Percentiles rank a stretch among this genome's conserved stretches.
Conservation (phyloP, 1,139 yeast species). For the Ogataea hybrid region DNA sequence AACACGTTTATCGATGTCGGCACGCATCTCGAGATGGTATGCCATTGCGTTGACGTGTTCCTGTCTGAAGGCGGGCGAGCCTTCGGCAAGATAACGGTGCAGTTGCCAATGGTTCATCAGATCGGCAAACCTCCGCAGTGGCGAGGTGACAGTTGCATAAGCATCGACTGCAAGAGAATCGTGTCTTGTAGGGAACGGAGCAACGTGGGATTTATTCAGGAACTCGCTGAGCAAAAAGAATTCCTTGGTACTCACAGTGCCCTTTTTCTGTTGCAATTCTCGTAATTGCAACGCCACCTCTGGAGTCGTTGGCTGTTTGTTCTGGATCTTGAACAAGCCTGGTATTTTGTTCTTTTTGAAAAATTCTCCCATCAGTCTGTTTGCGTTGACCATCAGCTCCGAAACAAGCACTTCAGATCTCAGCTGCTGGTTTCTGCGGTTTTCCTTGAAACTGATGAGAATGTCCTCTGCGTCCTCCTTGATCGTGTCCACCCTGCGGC, state of each 20-base stretch:
- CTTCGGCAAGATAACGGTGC: conserved; percentile 38
- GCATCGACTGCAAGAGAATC: conserved; percentile 59
- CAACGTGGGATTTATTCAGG: conserved; percentile 41
- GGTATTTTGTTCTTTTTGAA: conserved; percentile 49
- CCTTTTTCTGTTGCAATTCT: conserved; percentile 30
- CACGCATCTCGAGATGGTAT: conserved; percentile 29
- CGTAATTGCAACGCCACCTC: conserved; percentile 21
- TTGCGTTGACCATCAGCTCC: conserved; percentile 80
- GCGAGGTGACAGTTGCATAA: conserved; percentile 85
- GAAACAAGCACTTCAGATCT: conserved; percentile 62
- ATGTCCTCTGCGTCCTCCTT: conserved; percentile 22
- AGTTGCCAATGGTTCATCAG: conserved; percentile 75
- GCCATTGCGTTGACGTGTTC: conserved; percentile 27
- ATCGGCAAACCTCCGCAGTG: conserved; percentile 84
- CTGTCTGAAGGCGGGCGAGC: conserved; percentile 21
- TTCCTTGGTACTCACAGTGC: conserved; percentile 24
- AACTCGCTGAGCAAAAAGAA: conserved; percentile 31
- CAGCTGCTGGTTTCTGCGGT: conserved; percentile 5
- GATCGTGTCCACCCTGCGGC: conserved; percentile 26
- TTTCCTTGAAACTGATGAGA: conserved; percentile 22
- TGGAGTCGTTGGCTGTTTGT: conserved; percentile 31
- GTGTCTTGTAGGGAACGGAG: conserved; percentile 48
- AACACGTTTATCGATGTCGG: conserved; percentile 30
- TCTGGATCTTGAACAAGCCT: conserved; percentile 55
- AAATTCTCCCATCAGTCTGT: conserved; percentile 56